Base-by-base conservation (phyloP, 768 basidiomycete species). In the Boletus pseudopeckii region DNA sequence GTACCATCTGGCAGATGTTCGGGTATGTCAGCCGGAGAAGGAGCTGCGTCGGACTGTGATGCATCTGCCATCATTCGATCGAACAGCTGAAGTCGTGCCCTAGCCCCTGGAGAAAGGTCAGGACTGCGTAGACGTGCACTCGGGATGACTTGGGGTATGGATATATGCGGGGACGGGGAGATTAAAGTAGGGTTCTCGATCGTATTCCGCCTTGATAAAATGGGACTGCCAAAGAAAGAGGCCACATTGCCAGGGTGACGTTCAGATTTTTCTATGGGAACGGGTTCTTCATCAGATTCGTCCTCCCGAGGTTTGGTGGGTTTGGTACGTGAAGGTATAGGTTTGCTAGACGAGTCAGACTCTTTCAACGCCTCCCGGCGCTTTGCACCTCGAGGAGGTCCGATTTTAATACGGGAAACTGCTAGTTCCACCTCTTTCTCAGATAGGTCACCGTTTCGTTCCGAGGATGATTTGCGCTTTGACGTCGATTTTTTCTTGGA, bases 21-120 rank as follows among this genome's bases (percentile, higher is more conserved):
- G 10, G 34, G 14, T 36, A 7, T 17, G n/a, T 54, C 53, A 20
- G 14, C 51, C 15, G 46, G 39, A 37, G 38, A 24, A 11, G 37
- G 37, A 17, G 22, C 28, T 18, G 10, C 18, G n/a, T 34, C 36
- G 3, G 42, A 14, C 13, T 20, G 38, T 10, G 50, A 28, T 36
- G 13, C 6, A 17, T 58, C 55, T 11, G 1, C 45, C 56, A 63
- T 59, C 64, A 67, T 60, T n/a, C 34, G 56, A 46, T 70, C 69
- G 40, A 70, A 70, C 11, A 71, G 37, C 5, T 70, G 52, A 1
- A 70, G 64, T 42, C 69, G 66, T 15, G 63, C 63, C 28, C 15
- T 48, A 6, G 70, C 52, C 28, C 66, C 56, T 5, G 69, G 69
- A 33, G 69, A 72, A 18, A 72, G 61, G 14, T 47, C 41, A 11